Percentiles rank a stretch among this genome's conserved stretches.
phyloP scores from a whole-genome alignment of 78 protist genomes.

The Dictyostelium firmibasis region DNA sequence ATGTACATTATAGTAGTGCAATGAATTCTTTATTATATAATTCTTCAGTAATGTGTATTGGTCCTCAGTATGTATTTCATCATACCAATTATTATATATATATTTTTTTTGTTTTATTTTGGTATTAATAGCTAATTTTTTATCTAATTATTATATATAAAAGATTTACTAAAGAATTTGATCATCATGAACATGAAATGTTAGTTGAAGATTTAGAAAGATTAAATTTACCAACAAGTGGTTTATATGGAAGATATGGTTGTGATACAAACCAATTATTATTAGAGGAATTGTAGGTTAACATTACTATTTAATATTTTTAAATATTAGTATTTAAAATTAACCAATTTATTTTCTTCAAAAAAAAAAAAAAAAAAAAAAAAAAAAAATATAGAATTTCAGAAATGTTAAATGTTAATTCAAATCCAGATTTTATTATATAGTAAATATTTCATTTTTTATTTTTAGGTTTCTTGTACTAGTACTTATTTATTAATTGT shows the following conservation, averaged over 20 bases:
- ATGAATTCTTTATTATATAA: slow-evolving; percentile 14
- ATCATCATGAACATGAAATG: background rate
- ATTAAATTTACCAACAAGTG: slow-evolving; percentile 4
- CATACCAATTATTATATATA: background rate
- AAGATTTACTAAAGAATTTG: background rate
- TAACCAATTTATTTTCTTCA: background rate
- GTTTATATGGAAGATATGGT: slow-evolving; percentile 73
- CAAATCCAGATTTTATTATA: slow-evolving; percentile 50
- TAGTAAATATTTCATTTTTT: background rate
- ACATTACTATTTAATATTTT: background rate
- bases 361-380: background rate
- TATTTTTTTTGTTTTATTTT: background rate
- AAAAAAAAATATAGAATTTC: background rate
- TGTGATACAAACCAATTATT: slow-evolving; percentile 53
- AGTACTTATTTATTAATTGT: background rate
- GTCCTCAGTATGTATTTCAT: background rate
- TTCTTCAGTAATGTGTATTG: slow-evolving; percentile 15
- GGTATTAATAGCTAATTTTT: no score
- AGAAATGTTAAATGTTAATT: background rate
- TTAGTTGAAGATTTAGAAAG: background rate
- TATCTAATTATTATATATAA: background rate
- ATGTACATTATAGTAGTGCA: slow-evolving; percentile 47
- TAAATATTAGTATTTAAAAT: background rate
- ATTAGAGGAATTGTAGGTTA: slow-evolving; percentile 24
- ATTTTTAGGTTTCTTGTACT: background rate